Evolutionary conservation across 2,329 filamentous ascomycete species (phyloP), one percentile per base, ranked within the genome.

Genomic region (Fusarium verticillioides): DNA sequence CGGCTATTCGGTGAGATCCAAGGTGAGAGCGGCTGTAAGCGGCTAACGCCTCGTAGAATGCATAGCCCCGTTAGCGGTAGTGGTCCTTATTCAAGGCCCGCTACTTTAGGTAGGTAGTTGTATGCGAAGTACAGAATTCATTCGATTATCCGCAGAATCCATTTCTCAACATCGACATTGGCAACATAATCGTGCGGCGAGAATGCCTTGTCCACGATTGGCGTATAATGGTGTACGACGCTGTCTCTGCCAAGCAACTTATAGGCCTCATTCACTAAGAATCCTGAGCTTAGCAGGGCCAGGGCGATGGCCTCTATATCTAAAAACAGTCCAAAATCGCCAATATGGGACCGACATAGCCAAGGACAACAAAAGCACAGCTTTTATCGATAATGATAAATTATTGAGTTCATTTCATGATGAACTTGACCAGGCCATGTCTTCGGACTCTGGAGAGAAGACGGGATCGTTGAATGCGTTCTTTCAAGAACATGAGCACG

Each of bases 221-320:
- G 79, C 84, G 5, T 77, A 85, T 40, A 90, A 92, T 79, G 89
- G 90, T 68, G 84, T 93, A 50, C 91, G 90, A 89, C 87, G 88
- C 78, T 91, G 87, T 77, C 82, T 92, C 21, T 92, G 89, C 76
- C 90, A 90, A 18, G 86, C 85, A 13, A 83, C 89, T 64, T 86
- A 89, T 75, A 73, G 81, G 11, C 64, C 75, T 9, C 77, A 81
- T 5, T 77, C 86, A 18, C 79, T 80, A 8, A 82, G 75, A 58
- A 77, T 82, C 21, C 65, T 82, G 63, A 71, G 69, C 71, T 61
- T 65, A 61, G 44, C 62, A 58, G 53, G 46, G 19, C 40, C 46
- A 26, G 61, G 42, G 28, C 68, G 62, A 63, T 63, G 64, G 63
- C 44, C 61, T 54, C 46, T 23, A 40, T 50, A 46, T 30, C 23